Conservation (phyloP, 1,284 basidiomycete species). For the Xanthoconium separans region DNA sequence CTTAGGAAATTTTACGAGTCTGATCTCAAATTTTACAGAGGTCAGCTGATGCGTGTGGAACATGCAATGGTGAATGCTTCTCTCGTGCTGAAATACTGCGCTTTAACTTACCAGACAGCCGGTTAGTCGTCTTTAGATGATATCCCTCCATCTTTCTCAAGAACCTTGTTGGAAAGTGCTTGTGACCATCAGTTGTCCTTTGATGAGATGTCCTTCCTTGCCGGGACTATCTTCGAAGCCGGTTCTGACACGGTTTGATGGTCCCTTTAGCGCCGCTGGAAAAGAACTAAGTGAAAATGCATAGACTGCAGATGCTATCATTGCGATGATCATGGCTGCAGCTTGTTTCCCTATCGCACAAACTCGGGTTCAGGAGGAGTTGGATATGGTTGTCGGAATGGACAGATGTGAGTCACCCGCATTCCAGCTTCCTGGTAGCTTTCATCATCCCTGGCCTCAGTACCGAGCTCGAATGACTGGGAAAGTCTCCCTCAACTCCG, state of each 20-base stretch:
- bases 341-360: slow-evolving; percentile 60
- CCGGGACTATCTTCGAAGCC: slow-evolving; percentile 64
- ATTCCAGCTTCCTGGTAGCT: background rate
- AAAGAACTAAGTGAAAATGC: background rate
- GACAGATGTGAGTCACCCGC: slow-evolving; percentile 41
- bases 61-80: slow-evolving; percentile 39
- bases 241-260: slow-evolving; percentile 55
- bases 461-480: slow-evolving; percentile 51
- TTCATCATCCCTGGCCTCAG: slow-evolving; percentile 11
- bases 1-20: slow-evolving; percentile 46
- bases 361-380: slow-evolving; percentile 53
- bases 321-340: slow-evolving; percentile 59
- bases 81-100: slow-evolving; percentile 1
- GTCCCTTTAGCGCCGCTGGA: too few relatives aligned
- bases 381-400: slow-evolving; percentile 57
- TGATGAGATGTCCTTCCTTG: slow-evolving; percentile 58
- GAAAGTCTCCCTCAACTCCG: slow-evolving; percentile 51
- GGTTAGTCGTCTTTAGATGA: slow-evolving; percentile 32
- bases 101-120: background rate
- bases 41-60: slow-evolving; percentile 46
- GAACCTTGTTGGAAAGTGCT: slow-evolving; percentile 56
- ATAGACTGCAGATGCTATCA: slow-evolving; percentile 56
- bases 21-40: slow-evolving; percentile 55
- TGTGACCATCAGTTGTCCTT: slow-evolving; percentile 47
- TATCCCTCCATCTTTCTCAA: slow-evolving; percentile 49